These are phyloP conservation scores for Apophysomyces ossiformis DNA, from an alignment of 371 early-diverging fungal species.

Conservation along the genomic window DNA sequence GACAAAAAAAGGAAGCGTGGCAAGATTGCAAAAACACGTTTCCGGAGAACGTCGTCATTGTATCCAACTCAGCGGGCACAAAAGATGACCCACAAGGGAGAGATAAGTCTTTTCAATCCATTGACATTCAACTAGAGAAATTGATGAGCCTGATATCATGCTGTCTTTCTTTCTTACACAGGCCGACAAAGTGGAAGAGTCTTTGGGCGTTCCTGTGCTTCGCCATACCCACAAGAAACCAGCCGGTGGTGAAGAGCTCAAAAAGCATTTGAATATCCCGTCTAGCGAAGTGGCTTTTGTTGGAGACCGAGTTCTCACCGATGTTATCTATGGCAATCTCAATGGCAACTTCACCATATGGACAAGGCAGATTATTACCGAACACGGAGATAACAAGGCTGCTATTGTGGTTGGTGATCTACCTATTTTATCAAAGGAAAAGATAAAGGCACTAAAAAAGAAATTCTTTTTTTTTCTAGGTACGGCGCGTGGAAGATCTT, in stretches of 20 bases:
- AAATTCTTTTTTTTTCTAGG: constrained; percentile 23
- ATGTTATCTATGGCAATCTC: constrained; percentile 84
- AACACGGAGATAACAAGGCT: constrained; percentile 77
- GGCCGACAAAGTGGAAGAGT: constrained; percentile 50
- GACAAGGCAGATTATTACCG: constrained; percentile 71
- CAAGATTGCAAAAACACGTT: constrained; percentile 65
- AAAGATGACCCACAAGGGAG: constrained; percentile 66
- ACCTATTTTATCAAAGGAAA: neutral
- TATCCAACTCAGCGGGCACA: constrained; percentile 96
- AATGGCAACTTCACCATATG: constrained; percentile 78
- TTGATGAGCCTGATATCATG: neutral
- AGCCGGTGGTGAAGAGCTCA: constrained; percentile 67
- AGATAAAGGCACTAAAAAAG: too few relatives aligned
- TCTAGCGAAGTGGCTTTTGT: constrained; percentile 72
- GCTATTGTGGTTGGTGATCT: constrained; percentile 61
- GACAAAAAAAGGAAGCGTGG: constrained; percentile 65
- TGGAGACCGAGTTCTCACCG: constrained; percentile 91
- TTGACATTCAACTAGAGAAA: neutral
- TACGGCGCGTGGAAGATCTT: constrained; percentile 57
- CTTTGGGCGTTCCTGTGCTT: constrained; percentile 61
- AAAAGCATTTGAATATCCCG: constrained; percentile 25
- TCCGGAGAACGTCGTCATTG: constrained; percentile 68
- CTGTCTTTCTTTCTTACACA: constrained; percentile 25
- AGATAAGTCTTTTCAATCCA: constrained; percentile 44
- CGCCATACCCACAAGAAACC: constrained; percentile 82